A percentile compares a stretch with the other conserved stretches of the same genome.
Conservation (phyloP, 2,329 filamentous ascomycete species). For the Claviceps pazoutovae region DNA sequence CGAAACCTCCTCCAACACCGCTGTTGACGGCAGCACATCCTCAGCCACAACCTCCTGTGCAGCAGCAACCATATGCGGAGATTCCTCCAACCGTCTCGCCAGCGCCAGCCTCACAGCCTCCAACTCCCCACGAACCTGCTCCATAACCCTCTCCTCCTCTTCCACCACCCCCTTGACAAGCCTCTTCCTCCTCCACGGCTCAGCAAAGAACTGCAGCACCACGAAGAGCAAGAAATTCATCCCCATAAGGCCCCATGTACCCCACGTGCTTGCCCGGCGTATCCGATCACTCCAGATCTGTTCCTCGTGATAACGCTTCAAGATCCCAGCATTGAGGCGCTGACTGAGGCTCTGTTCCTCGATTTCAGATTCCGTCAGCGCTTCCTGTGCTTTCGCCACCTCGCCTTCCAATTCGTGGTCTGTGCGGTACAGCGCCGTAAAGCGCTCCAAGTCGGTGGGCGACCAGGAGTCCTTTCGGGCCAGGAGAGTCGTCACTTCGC, state of each 20-base stretch:
- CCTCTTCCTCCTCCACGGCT: conserved; percentile 76
- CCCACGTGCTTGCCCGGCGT: conserved; percentile 90
- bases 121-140: conserved; percentile 33
- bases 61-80: neutral
- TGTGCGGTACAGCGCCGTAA: conserved; percentile 79
- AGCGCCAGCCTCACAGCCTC: conserved; percentile 18
- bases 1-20: neutral
- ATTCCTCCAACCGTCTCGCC: conserved; percentile 13
- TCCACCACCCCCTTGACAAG: conserved; percentile 75
- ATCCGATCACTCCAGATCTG: conserved; percentile 99
- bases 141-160: conserved; percentile 49
- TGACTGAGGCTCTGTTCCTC: conserved; percentile 65
- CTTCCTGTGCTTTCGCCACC: conserved; percentile 57
- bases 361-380: conserved; percentile 60
- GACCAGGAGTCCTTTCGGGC: conserved; percentile 92
- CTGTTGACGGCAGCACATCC: neutral
- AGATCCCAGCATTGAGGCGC: conserved; percentile 66
- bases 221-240: conserved; percentile 85
- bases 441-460: conserved; percentile 76
- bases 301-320: conserved; percentile 92
- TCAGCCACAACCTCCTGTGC: conserved; percentile 5
- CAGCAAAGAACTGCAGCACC: conserved; percentile 73
- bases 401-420: conserved; percentile 88
- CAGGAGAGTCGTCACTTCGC: conserved; percentile 86
- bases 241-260: conserved; percentile 95